These are phyloP conservation scores for Quillaja saponaria DNA, from an alignment of 306 rosid species.

Conservation along the genomic window DNA sequence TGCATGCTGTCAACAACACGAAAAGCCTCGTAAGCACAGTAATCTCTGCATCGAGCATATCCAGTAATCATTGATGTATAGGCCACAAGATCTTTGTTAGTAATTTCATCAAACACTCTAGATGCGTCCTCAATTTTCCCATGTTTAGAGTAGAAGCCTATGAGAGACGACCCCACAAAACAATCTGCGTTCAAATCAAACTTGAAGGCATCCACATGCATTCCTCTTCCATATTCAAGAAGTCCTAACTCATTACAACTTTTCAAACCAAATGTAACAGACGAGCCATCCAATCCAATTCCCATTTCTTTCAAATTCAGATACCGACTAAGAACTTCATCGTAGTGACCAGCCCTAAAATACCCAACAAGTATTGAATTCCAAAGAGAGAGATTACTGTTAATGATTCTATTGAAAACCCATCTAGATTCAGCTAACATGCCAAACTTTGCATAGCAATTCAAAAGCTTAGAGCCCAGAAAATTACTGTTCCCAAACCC, in stretches of 20 bases:
- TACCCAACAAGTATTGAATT: constrained; percentile 34
- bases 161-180: constrained; percentile 54
- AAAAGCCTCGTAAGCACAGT: constrained; percentile 34
- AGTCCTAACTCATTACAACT: constrained; percentile 33
- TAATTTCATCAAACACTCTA: constrained; percentile 54
- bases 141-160: constrained; percentile 27
- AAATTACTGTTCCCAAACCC: constrained; percentile 30
- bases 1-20: constrained; percentile 38
- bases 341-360: constrained; percentile 25
- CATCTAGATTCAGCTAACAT: constrained; percentile 25
- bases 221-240: constrained; percentile 39
- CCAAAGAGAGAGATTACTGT: constrained; percentile 27
- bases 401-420: constrained; percentile 18
- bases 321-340: constrained; percentile 36
- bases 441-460: constrained; percentile 32
- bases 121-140: constrained; percentile 35
- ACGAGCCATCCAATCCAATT: constrained; percentile 32
- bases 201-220: constrained; percentile 50
- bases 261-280: constrained; percentile 40
- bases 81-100: constrained; percentile 45
- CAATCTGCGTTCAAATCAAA: constrained; percentile 37
- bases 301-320: constrained; percentile 27
- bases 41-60: constrained; percentile 36
- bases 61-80: constrained; percentile 52
- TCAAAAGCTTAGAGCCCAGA: constrained; percentile 35